Conservation (phyloP, 1,284 basidiomycete genomes). For the Coriolopsis trogii region DNA sequence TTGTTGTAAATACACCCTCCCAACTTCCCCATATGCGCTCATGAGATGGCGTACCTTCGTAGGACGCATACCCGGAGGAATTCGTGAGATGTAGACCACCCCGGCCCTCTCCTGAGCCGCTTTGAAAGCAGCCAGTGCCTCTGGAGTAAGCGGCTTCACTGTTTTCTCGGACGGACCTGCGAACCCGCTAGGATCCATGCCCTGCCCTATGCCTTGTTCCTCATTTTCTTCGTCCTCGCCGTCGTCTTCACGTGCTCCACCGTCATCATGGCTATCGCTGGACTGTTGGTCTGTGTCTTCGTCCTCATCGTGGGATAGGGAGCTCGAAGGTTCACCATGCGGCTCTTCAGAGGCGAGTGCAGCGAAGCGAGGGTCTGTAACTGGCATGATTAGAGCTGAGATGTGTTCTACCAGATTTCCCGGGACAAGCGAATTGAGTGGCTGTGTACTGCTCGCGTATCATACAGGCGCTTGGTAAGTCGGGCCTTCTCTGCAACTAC, state of each 20-base stretch:
- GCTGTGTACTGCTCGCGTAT: too few relatives aligned
- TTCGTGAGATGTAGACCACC: conserved; percentile 93
- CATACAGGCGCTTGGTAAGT: too few relatives aligned
- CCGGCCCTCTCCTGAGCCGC: conserved; percentile 74
- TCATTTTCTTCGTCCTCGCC: conserved; percentile 21
- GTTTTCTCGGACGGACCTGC: conserved; percentile 55
- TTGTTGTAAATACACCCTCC: conserved; percentile 86
- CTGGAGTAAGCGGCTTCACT: conserved; percentile 70
- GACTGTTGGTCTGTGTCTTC: not conserved
- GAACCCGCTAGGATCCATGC: conserved; percentile 63
- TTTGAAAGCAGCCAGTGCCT: conserved; percentile 73
- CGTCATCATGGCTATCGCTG: not conserved
- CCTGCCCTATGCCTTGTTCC: conserved; percentile 34
- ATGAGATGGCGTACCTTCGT: conserved; percentile 94
- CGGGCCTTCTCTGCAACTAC: too few relatives aligned
- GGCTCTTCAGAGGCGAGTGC: conserved; percentile 18
- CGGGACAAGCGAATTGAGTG: too few relatives aligned
- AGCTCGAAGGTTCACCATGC: conserved; percentile 2
- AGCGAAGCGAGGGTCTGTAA: conserved; percentile 30
- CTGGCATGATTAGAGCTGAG: conserved; percentile 12
- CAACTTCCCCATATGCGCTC: conserved; percentile 82
- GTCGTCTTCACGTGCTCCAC: not conserved
- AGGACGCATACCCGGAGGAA: conserved; percentile 99
- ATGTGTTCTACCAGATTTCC: not conserved
- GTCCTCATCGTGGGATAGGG: conserved; percentile 7